Conservation (phyloP, 176 grass and related monocot species). For the Ensete ventricosum region DNA sequence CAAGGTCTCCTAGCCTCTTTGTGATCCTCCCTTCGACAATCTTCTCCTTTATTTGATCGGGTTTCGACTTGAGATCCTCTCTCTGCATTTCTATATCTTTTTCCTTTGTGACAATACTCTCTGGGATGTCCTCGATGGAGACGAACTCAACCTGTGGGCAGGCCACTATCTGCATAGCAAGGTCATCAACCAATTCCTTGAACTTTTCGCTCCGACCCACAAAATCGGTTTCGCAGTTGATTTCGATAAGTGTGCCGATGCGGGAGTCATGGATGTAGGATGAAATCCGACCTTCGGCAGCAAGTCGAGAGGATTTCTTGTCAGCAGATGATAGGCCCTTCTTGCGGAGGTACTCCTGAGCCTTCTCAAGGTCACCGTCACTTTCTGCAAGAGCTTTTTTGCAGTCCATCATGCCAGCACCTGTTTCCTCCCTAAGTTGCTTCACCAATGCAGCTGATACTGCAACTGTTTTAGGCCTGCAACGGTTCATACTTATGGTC, state of each 20-base stretch:
- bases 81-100: conserved; percentile 93
- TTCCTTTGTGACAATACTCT: conserved; percentile 64
- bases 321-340: conserved; percentile 95
- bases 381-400: conserved; percentile 86
- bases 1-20: conserved; percentile 85
- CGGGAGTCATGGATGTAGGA: conserved; percentile 92
- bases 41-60: conserved; percentile 83
- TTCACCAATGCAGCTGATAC: conserved; percentile 85
- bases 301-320: conserved; percentile 87
- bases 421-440: conserved; percentile 93
- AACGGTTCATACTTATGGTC: conserved; percentile 5
- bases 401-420: conserved; percentile 99
- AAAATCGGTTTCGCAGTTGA: conserved; percentile 94
- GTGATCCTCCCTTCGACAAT: conserved; percentile 83
- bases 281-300: conserved; percentile 79
- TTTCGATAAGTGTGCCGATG: conserved; percentile 80
- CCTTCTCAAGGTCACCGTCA: conserved; percentile 59
- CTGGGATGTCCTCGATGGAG: conserved; percentile 72
- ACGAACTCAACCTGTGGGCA: conserved; percentile 91
- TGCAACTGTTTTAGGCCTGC: conserved; percentile 50
- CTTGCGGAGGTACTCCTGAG: conserved; percentile 91
- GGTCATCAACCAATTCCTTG: conserved; percentile 86
- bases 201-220: conserved; percentile 89
- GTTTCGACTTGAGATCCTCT: conserved; percentile 81
- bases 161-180: conserved; percentile 91